Base-by-base conservation (phyloP, 495 filamentous ascomycete species). In the Penicillium paxilli region DNA sequence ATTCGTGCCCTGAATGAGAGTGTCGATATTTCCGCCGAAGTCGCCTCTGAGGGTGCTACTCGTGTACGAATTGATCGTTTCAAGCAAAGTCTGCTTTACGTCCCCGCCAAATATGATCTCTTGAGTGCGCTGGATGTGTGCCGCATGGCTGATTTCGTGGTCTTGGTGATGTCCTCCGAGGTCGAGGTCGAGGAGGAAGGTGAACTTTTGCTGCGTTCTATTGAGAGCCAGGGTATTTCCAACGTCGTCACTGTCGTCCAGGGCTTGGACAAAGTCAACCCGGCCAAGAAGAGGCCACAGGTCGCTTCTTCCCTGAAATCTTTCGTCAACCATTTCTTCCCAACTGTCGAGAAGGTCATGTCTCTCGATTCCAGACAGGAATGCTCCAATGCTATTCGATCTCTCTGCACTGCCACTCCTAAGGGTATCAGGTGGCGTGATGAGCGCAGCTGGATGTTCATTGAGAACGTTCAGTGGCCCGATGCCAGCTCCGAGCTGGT, bases 351-450 rank as follows among this genome's bases (percentile, higher is more conserved):
- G 54, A 96, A 93, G 72, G 80, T 98, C 33, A 86, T 90, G 68
- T 91, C 84, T 52, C 77, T 95, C 41, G 91, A 96, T 58, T 90
- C 86, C 8, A 75, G 87, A 65, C 92, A 95, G 65, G 94, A 98
- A 66, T 91, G 88, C 66, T 81, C 88, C 9, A 97, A 96, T 61
- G 73, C 93, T 12, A 88, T 97, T 66, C 84, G 95, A 19, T 92
- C 90, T 17, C 71, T 98, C 14, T 98, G 94, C 72, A 95, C 87
- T 48, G 87, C 85, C 5, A 91, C 84, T 9, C 93, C 95, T 20
- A 97, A 96, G 70, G 95, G 95, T 8, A 81, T 98, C 17, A 77
- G 83, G 41, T 98, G 94, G 94, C 83, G 95, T 61, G 95, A 98
- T 53, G 87, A 95, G 54, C 80, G 94, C 55, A 93, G 90, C 58